Percentiles rank a stretch among this genome's conserved stretches.
Evolutionary conservation across 2,329 filamentous ascomycete species (phyloP).

Genomic region (Lecanosticta acicola): DNA sequence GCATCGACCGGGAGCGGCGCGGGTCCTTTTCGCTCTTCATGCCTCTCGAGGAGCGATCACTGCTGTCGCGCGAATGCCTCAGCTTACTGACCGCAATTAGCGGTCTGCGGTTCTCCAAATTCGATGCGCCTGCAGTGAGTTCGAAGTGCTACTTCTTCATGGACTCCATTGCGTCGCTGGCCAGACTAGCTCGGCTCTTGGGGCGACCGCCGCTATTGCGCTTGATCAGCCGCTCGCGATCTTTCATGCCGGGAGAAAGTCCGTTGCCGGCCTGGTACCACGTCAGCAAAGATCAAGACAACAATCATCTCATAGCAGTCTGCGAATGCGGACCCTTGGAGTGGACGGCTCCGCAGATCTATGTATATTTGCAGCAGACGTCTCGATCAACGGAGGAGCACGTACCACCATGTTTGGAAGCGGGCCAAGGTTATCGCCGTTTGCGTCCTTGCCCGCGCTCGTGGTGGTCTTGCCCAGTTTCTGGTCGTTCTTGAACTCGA

Average conservation of each 20-base stretch:
- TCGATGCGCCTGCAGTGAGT: slow-evolving; percentile 1
- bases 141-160: slow-evolving; percentile 29
- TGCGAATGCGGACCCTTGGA: background rate
- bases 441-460: slow-evolving; percentile 25
- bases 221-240: slow-evolving; percentile 26
- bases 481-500: slow-evolving; percentile 66
- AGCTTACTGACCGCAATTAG: background rate
- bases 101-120: slow-evolving; percentile 4
- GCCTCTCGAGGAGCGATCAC: slow-evolving; percentile 7
- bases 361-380: background rate
- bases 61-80: slow-evolving; percentile 8
- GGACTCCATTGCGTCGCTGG: slow-evolving; percentile 26
- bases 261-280: slow-evolving; percentile 7
- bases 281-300: background rate
- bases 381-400: background rate
- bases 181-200: slow-evolving; percentile 19
- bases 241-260: slow-evolving; percentile 11
- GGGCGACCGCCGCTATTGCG: slow-evolving; percentile 23
- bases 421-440: slow-evolving; percentile 55
- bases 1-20: background rate
- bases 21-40: background rate
- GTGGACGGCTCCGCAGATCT: background rate
- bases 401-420: slow-evolving; percentile 36
- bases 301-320: background rate
- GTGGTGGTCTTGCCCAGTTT: slow-evolving; percentile 32